Evolutionary conservation across 1,139 yeast genomes (phyloP).

Genomic region (Magnusiomyces sp.): DNA sequence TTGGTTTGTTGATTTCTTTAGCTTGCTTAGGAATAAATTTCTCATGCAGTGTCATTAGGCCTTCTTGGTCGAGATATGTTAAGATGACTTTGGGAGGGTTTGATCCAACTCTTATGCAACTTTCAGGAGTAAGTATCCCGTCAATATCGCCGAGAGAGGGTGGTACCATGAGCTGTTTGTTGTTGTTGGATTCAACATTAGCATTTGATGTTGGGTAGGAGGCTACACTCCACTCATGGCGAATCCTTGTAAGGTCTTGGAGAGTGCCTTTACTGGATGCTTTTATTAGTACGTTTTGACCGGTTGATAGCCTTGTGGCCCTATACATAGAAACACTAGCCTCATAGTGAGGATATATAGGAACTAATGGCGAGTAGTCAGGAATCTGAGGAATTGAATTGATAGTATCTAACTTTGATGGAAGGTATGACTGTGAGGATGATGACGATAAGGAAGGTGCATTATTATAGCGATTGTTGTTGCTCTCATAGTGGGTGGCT

Average conservation of each 20-base stretch:
- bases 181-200: not conserved
- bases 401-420: not conserved
- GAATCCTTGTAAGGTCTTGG: slow-evolving; percentile 24
- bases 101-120: slow-evolving; percentile 19
- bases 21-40: slow-evolving; percentile 14
- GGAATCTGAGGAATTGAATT: slow-evolving; percentile 15
- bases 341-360: slow-evolving; percentile 22
- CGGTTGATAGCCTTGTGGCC: slow-evolving; percentile 16
- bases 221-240: slow-evolving; percentile 26
- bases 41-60: slow-evolving; percentile 22
- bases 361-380: slow-evolving; percentile 21
- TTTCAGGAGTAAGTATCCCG: slow-evolving; percentile 23
- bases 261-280: slow-evolving; percentile 22
- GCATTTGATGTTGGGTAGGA: not conserved
- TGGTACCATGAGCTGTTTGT: slow-evolving; percentile 6
- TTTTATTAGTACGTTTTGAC: slow-evolving; percentile 21
- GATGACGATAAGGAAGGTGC: not conserved
- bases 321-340: slow-evolving; percentile 25
- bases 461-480: not conserved
- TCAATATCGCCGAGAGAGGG: slow-evolving; percentile 16
- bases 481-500: not conserved
- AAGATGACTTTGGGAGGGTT: slow-evolving; percentile 20
- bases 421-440: not conserved
- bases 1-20: slow-evolving; percentile 1
- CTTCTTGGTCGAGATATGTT: slow-evolving; percentile 19